Conservation (phyloP, 176 grass and related monocot species). For the Hyparrhenia diplandra region DNA sequence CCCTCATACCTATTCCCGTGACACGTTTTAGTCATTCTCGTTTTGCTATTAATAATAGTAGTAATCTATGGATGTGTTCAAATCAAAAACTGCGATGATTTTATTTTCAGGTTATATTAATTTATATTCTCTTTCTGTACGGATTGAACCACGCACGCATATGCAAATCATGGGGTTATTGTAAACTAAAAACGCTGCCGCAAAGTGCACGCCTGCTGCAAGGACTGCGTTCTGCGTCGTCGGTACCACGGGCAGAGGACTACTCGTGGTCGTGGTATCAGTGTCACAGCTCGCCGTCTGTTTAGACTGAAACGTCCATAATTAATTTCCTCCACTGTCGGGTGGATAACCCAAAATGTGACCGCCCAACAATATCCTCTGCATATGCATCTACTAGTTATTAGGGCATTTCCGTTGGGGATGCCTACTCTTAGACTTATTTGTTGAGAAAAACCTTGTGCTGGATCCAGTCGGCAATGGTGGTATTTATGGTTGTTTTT, state of each 20-base stretch:
- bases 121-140: neutral
- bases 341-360: neutral
- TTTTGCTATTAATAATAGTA: neutral
- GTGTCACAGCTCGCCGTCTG: neutral
- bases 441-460: no score
- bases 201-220: neutral
- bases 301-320: slow-evolving; percentile 26
- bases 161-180: neutral
- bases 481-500: no score
- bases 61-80: neutral
- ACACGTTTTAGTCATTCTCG: neutral
- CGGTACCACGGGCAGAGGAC: neutral
- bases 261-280: neutral
- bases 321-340: neutral
- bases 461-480: no score
- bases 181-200: neutral
- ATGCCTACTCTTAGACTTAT: no score
- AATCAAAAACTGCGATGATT: neutral
- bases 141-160: neutral
- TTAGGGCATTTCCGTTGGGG: no score
- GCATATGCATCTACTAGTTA: neutral
- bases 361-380: neutral
- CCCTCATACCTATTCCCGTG: neutral
- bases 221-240: neutral
- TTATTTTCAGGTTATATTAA: no score